phyloP scores from a whole-genome alignment of 2,329 filamentous ascomycete species.

The Fusarium scirpi region DNA sequence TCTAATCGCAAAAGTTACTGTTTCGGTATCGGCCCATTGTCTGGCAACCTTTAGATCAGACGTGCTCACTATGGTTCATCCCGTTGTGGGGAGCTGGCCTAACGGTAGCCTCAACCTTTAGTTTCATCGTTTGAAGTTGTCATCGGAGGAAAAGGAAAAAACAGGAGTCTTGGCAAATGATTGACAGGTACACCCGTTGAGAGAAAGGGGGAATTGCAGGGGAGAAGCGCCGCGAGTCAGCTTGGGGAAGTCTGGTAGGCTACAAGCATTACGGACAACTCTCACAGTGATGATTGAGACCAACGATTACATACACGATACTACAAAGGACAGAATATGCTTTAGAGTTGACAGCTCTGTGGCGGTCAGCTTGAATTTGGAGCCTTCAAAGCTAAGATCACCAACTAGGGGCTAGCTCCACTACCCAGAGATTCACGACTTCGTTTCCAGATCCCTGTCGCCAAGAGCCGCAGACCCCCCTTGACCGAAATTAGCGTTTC shows the following conservation, averaged over 20 bases:
- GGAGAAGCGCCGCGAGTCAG: background rate
- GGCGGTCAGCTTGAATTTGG: slow-evolving; percentile 6
- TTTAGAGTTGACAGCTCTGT: slow-evolving; percentile 1
- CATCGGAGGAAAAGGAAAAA: slow-evolving; percentile 2
- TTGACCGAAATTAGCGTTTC: slow-evolving; percentile 23
- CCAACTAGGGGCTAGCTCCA: slow-evolving; percentile 9
- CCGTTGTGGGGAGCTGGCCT: background rate
- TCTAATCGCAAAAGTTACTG: slow-evolving; percentile 6
- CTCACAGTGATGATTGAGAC: background rate
- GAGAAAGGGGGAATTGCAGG: background rate
- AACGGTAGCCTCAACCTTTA: background rate
- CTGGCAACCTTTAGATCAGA: background rate
- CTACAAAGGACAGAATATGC: background rate
- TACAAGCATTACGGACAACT: background rate
- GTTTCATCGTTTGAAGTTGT: slow-evolving; percentile 7
- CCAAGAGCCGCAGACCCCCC: slow-evolving; percentile 11
- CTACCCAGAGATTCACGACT: slow-evolving; percentile 2
- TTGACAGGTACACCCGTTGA: background rate
- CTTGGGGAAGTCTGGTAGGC: background rate
- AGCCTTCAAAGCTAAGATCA: slow-evolving; percentile 19
- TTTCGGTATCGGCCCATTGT: slow-evolving; percentile 6
- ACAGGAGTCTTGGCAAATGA: slow-evolving; percentile 4
- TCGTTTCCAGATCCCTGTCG: slow-evolving; percentile 16
- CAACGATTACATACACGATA: background rate
- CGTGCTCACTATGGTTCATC: slow-evolving; percentile 2